Percentiles rank a stretch among this genome's conserved stretches.
Conservation (phyloP, 75 land plant species). For the Pinus tabuliformis region DNA sequence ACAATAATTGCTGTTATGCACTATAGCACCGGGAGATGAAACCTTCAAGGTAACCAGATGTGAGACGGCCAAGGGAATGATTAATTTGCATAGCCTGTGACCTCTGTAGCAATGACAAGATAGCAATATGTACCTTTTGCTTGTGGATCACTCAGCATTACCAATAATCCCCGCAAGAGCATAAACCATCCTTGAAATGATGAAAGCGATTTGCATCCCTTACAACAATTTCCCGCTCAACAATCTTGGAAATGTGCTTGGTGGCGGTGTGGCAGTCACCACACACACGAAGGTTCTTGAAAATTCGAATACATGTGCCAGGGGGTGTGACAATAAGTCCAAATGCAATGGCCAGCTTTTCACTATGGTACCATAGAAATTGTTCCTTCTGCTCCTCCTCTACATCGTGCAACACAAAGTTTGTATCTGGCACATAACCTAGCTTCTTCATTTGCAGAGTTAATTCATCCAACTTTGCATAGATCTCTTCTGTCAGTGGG, state of each 20-base stretch:
- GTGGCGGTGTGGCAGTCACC: background rate
- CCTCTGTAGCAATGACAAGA: too few relatives aligned
- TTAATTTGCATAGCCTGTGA: too few relatives aligned
- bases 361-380: background rate
- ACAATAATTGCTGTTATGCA: too few relatives aligned
- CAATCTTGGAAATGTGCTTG: background rate
- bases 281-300: background rate
- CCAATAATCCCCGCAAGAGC: background rate
- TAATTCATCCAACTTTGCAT: slow-evolving; percentile 1
- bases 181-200: slow-evolving; percentile 1
- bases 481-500: background rate
- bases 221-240: background rate
- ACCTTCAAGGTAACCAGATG: too few relatives aligned
- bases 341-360: slow-evolving; percentile 4
- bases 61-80: too few relatives aligned
- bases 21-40: too few relatives aligned
- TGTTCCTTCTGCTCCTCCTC: background rate
- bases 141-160: background rate
- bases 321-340: background rate
- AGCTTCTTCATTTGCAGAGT: background rate
- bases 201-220: slow-evolving; percentile 1
- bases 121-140: too few relatives aligned
- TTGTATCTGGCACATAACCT: background rate
- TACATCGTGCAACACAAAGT: slow-evolving; percentile 3
- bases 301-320: background rate